A percentile compares a stretch with the other conserved stretches of the same genome.
These are phyloP conservation scores for Thuja plicata DNA, from an alignment of 83 land plant genomes.

Conservation along the genomic window DNA sequence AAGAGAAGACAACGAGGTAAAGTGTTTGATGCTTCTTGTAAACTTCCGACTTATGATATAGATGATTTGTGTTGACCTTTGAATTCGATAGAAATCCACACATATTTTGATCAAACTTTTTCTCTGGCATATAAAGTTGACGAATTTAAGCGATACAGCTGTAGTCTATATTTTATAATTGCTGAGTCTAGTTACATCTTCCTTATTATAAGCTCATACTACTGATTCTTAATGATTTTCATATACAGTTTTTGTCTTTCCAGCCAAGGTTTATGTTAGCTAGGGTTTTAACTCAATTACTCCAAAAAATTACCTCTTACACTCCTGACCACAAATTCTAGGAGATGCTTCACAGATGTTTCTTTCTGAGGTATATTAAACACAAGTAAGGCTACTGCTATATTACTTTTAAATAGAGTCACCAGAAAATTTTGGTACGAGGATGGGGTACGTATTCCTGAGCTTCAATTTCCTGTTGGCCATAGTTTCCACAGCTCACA, in stretches of 20 bases:
- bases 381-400: background rate
- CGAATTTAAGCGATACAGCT: background rate
- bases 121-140: background rate
- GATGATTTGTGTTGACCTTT: conserved; percentile 5
- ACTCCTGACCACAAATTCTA: background rate
- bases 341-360: background rate
- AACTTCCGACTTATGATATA: background rate
- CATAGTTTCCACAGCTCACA: background rate
- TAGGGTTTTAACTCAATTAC: background rate
- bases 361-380: background rate
- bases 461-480: background rate
- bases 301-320: background rate
- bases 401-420: background rate
- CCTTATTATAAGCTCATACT: background rate
- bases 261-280: background rate
- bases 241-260: background rate
- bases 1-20: conserved; percentile 60
- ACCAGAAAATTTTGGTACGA: background rate
- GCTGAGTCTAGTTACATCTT: background rate
- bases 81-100: background rate
- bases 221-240: background rate
- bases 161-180: background rate
- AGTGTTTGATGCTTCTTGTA: background rate
- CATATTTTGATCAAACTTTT: background rate
- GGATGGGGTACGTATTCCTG: background rate